phyloP scores from a whole-genome alignment of 1,284 basidiomycete genomes.

The Rhodotorula sp. region DNA sequence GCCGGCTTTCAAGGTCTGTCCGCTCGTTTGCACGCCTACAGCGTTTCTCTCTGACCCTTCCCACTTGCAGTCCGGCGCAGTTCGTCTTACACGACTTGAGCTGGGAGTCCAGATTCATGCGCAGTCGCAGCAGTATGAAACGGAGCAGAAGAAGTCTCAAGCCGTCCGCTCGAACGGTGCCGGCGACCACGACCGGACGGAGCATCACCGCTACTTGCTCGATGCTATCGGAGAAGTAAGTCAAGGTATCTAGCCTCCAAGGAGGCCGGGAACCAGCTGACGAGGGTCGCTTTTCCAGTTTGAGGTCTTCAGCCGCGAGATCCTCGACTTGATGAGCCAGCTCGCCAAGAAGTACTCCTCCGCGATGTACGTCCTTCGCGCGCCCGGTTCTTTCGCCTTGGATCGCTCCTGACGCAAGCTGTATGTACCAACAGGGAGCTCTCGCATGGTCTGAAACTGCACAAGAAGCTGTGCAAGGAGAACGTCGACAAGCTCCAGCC shows the following conservation, averaged over 20 bases:
- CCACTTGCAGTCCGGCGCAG: constrained; percentile 2
- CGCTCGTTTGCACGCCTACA: not conserved
- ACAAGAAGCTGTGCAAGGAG: constrained; percentile 14
- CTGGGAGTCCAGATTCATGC: constrained; percentile 12
- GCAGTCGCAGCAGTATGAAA: constrained; percentile 8
- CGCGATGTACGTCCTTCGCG: not conserved
- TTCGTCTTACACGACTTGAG: constrained; percentile 10
- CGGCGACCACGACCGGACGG: not conserved
- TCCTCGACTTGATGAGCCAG: constrained; percentile 9
- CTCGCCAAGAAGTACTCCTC: constrained; percentile 2
- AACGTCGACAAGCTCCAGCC: not conserved
- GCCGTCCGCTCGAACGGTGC: not conserved
- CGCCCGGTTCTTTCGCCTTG: too few species aligned
- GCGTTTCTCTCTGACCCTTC: not conserved
- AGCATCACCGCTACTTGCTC: constrained; percentile 9
- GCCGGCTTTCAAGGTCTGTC: constrained; percentile 16
- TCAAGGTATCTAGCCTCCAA: not conserved
- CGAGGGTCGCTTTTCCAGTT: not conserved
- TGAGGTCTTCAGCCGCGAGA: constrained; percentile 1
- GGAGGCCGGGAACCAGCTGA: not conserved
- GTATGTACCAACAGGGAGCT: not conserved
- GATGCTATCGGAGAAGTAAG: constrained; percentile 12
- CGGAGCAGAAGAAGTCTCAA: not conserved
- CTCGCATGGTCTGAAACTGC: constrained; percentile 4
- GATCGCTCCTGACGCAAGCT: too few species aligned